These are phyloP conservation scores for Backusella macrospora DNA, from an alignment of 192 early-diverging fungal species.

Conservation along the genomic window DNA sequence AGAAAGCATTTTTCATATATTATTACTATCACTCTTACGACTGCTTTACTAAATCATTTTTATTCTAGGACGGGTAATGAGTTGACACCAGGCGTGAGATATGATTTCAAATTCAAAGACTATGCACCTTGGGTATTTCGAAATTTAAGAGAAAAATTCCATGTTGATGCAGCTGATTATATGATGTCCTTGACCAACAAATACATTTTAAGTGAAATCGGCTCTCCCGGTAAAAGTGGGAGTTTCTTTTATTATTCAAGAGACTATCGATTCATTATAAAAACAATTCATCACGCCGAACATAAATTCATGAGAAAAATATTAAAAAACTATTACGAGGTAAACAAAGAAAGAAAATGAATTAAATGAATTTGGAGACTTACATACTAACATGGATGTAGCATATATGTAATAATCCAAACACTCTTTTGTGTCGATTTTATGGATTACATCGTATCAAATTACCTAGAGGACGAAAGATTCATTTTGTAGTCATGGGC, in stretches of 20 bases:
- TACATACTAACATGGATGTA: conserved; percentile 70
- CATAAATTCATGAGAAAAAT: conserved; percentile 94
- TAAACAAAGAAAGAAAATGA: conserved; percentile 25
- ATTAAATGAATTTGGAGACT: conserved; percentile 74
- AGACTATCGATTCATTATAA: conserved; percentile 99
- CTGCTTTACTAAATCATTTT: not conserved
- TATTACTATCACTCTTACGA: conserved; percentile 33
- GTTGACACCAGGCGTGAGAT: conserved; percentile 89
- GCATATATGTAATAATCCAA: conserved; percentile 86
- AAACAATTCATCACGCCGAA: conserved; percentile 95
- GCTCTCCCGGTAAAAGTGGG: conserved; percentile 96
- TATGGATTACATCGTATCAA: conserved; percentile 97
- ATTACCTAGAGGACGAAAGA: conserved; percentile 86
- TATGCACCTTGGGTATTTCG: conserved; percentile 99
- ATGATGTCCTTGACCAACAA: conserved; percentile 94
- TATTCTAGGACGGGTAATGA: conserved; percentile 82
- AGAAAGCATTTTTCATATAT: conserved; percentile 72
- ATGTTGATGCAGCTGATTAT: conserved; percentile 93
- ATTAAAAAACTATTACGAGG: conserved; percentile 83
- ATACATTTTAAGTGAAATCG: conserved; percentile 97
- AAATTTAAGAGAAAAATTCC: conserved; percentile 83
- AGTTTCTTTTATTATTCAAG: conserved; percentile 98
- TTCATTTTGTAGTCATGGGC: conserved; percentile 99
- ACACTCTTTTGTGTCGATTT: conserved; percentile 91
- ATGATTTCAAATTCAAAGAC: conserved; percentile 99